Evolutionary conservation across 2,329 filamentous ascomycete genomes (phyloP).

Genomic region (Monosporascus sp.): DNA sequence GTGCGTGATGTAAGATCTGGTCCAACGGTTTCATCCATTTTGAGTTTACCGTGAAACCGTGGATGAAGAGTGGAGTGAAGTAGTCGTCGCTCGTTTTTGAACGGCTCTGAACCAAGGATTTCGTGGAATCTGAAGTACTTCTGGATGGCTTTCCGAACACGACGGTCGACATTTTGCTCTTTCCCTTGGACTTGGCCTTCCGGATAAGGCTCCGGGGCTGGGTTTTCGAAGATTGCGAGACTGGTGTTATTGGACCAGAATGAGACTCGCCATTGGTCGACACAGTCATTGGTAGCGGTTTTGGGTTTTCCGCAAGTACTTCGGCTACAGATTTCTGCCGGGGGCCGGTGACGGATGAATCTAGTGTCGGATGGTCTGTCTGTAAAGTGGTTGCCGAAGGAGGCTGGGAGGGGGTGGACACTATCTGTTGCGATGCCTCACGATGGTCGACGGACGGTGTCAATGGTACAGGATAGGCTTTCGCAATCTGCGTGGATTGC

Average conservation of each 20-base stretch:
- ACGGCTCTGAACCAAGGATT: conserved; percentile 31
- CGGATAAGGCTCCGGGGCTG: conserved; percentile 30
- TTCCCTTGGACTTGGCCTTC: conserved; percentile 51
- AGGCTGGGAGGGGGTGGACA: background rate
- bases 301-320: conserved; percentile 20
- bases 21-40: conserved; percentile 60
- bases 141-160: conserved; percentile 67
- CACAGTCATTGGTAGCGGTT: conserved; percentile 1
- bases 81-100: conserved; percentile 51
- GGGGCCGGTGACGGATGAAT: conserved; percentile 20
- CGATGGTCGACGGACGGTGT: conserved; percentile 1
- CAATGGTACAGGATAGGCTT: conserved; percentile 1
- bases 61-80: conserved; percentile 57
- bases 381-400: background rate
- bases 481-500: background rate
- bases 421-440: conserved; percentile 1
- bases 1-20: conserved; percentile 72
- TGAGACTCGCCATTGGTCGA: conserved; percentile 14
- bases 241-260: conserved; percentile 21
- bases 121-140: conserved; percentile 40
- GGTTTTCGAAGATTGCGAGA: conserved; percentile 21
- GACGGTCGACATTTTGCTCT: conserved; percentile 66
- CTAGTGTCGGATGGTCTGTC: conserved; percentile 14
- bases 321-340: conserved; percentile 27
- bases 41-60: conserved; percentile 48